Evolutionary conservation across 2,329 filamentous ascomycete genomes (phyloP), one percentile per base, ranked within the genome.

Genomic region (Aspergillus hortae): DNA sequence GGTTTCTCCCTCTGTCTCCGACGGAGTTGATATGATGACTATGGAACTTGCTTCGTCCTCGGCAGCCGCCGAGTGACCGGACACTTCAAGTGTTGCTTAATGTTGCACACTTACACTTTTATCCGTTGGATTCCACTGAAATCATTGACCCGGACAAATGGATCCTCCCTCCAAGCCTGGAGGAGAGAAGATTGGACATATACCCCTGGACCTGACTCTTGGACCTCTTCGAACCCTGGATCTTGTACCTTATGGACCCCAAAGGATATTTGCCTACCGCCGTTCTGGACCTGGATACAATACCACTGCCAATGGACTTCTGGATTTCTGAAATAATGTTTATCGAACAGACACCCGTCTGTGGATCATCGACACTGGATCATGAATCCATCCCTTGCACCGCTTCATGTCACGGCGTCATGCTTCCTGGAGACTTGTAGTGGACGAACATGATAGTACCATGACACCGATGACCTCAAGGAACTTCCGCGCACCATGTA

Each of bases 1-100:
- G 52, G 59, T 57, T 51, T 49, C 12, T 42, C 32, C 46, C 36
- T 36, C 58, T 60, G 57, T 59, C 53, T 55, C 19, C 50, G 59
- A 48, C 61, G 59, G 56, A 59, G 62, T 61, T 45, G 62, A 62
- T 54, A 54, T 59, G 44, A 57, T 62, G 52, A 61, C 58, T 55
- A 36, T 56, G 59, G 60, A 62, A 55, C 51, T 27, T 42, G 55
- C 57, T 41, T 30, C 25, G 51, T 61, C 59, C 56, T 54, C 58
- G 63, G 64, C 67, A 58, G 46, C 68, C 67, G 67, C 68, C 66
- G 65, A 58, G 58, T 58, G 56, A 64, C 55, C 27, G 61, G 64
- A 64, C 65, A 67, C 64, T 64, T 54, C 61, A 63, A 71, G 65
- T 71, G 70, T 57, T 69, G 67, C 64, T 69, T 73, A 66, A 72